Percentiles rank a stretch among this genome's conserved stretches.
These are phyloP conservation scores for Eucalyptus sp. DNA, from an alignment of 345 rosid genomes.

Conservation along the genomic window DNA sequence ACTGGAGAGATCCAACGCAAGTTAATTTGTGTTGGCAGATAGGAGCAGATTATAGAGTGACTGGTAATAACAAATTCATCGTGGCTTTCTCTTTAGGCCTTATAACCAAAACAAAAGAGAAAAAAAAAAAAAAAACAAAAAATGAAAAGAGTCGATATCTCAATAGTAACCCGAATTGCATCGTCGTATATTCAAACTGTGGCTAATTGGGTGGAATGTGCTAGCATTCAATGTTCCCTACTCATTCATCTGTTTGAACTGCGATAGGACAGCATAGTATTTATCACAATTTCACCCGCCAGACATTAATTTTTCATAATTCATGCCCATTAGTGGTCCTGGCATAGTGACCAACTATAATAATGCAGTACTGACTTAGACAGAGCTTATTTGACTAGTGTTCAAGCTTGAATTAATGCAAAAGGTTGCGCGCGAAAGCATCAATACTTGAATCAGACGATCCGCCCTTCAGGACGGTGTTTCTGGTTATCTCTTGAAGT, in stretches of 20 bases:
- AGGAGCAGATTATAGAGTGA: no score
- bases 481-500: neutral
- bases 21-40: no score
- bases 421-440: neutral
- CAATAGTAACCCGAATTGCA: neutral
- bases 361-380: neutral
- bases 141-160: neutral
- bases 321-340: neutral
- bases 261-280: neutral
- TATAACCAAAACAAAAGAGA: no score
- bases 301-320: neutral
- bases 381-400: neutral
- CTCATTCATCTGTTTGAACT: neutral
- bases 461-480: slow-evolving; percentile 10
- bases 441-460: neutral
- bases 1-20: no score
- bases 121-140: no score
- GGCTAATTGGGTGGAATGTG: neutral
- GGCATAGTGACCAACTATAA: neutral
- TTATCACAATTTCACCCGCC: neutral
- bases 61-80: no score
- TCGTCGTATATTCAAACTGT: neutral
- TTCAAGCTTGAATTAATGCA: neutral
- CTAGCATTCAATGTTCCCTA: neutral
- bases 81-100: no score